These are phyloP conservation scores for Scenedesmus sp. DNA, from an alignment of 163 green algal genomes.

Conservation along the genomic window DNA sequence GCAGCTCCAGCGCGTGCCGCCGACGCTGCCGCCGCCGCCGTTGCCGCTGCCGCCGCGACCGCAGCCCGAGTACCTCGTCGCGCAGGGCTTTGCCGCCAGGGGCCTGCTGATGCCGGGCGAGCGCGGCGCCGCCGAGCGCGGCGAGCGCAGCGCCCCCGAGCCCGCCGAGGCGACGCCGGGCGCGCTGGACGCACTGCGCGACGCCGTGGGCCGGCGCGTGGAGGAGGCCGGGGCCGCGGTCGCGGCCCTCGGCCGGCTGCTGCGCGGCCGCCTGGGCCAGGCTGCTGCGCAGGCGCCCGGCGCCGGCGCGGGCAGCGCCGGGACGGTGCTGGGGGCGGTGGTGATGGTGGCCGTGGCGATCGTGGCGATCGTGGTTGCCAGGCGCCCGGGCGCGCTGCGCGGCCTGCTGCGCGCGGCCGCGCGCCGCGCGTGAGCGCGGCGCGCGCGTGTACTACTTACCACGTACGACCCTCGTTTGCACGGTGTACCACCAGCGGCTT, in stretches of 20 bases:
- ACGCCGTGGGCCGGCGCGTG: neutral
- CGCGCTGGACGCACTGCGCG: neutral
- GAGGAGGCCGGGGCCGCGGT: constrained; percentile 2
- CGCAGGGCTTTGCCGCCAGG: constrained; percentile 27
- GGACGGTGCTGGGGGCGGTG: constrained; percentile 10
- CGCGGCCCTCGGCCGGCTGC: neutral
- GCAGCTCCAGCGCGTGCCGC: neutral
- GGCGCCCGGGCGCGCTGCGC: neutral
- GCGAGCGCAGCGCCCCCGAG: neutral
- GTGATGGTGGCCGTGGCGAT: constrained; percentile 13
- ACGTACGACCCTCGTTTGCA: too few species aligned
- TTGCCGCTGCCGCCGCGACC: neutral
- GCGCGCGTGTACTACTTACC: neutral
- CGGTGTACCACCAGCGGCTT: too few species aligned
- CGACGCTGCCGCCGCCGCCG: neutral
- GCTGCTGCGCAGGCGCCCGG: neutral
- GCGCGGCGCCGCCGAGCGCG: neutral
- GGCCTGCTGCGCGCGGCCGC: neutral
- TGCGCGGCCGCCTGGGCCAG: neutral
- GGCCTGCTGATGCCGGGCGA: too few species aligned
- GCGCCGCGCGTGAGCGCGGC: neutral
- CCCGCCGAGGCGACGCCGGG: neutral
- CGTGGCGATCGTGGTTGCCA: neutral
- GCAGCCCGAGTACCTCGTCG: constrained; percentile 38
- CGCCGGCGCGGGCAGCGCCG: neutral